Percentiles rank a stretch among this genome's conserved stretches.
These are phyloP conservation scores for Solanum hybrid DNA, from an alignment of 305 asterid genomes.

Conservation along the genomic window DNA sequence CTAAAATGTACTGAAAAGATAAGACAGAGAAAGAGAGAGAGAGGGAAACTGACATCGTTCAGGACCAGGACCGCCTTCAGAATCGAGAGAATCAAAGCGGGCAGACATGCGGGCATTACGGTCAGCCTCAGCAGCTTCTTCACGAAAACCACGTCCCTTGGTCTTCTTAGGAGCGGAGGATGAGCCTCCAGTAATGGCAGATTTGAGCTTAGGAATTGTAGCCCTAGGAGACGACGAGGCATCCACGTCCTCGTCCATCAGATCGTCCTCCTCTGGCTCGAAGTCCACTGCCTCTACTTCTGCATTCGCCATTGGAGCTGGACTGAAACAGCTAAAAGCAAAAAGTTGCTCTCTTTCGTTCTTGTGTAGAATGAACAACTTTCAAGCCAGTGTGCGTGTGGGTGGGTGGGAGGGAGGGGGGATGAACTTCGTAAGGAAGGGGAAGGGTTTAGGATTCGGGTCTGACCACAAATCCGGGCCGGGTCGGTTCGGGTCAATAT, in stretches of 20 bases:
- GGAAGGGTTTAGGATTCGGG: not conserved
- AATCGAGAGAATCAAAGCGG: slow-evolving; percentile 72
- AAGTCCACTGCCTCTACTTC: slow-evolving; percentile 83
- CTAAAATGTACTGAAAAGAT: not conserved
- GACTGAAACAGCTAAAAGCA: not conserved
- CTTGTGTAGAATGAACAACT: not conserved
- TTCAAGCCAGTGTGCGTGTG: not conserved
- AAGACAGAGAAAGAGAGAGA: not conserved
- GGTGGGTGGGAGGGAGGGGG: fast-evolving
- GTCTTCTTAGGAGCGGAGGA: slow-evolving; percentile 64
- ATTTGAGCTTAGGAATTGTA: slow-evolving; percentile 57
- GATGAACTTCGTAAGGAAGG: not conserved
- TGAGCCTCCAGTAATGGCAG: slow-evolving; percentile 77
- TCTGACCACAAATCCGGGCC: not conserved
- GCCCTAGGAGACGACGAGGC: slow-evolving; percentile 38
- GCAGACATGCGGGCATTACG: slow-evolving; percentile 83
- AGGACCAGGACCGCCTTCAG: slow-evolving; percentile 92
- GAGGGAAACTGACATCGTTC: slow-evolving; percentile 61
- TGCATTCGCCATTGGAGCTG: slow-evolving; percentile 50
- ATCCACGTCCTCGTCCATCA: slow-evolving; percentile 83
- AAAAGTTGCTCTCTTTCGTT: not conserved
- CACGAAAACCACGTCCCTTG: slow-evolving; percentile 96
- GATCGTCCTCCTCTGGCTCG: slow-evolving; percentile 92
- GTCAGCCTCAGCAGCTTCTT: slow-evolving; percentile 76
- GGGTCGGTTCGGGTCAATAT: not conserved